phyloP scores from a whole-genome alignment of 2,329 filamentous ascomycete species.

The Talaromyces sp. region DNA sequence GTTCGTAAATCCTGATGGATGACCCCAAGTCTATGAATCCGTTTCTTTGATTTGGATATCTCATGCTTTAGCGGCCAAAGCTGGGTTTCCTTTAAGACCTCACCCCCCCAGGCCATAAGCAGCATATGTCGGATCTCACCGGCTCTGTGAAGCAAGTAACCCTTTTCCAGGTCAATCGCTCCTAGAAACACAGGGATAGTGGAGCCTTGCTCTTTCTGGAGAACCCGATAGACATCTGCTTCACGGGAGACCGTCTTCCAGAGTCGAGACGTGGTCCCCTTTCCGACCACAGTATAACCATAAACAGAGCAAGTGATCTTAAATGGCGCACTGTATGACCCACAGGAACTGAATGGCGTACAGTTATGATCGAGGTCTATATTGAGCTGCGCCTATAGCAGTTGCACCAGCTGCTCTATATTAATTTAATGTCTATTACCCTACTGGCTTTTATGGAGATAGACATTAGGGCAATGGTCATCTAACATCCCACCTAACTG shows the following conservation, averaged over 20 bases:
- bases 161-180: too few relatives aligned
- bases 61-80: neutral
- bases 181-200: constrained; percentile 21
- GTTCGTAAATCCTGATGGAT: too few relatives aligned
- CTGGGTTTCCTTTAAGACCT: neutral
- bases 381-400: constrained; percentile 23
- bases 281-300: constrained; percentile 24
- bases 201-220: constrained; percentile 18
- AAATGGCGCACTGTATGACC: constrained; percentile 23
- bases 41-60: constrained; percentile 3
- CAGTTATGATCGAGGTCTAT: constrained; percentile 21
- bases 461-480: constrained; percentile 19
- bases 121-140: constrained; percentile 26
- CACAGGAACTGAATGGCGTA: constrained; percentile 21
- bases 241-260: constrained; percentile 22
- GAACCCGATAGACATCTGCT: constrained; percentile 18
- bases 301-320: constrained; percentile 22
- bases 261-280: constrained; percentile 23
- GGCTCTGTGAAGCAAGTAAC: constrained; percentile 22
- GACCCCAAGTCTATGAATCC: too few relatives aligned
- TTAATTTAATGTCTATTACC: constrained; percentile 15
- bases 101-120: constrained; percentile 25
- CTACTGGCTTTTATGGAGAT: constrained; percentile 18
- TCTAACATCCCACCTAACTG: constrained; percentile 16
- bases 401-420: constrained; percentile 13